Percentiles rank a stretch among this genome's conserved stretches.
Evolutionary conservation across 2,329 filamentous ascomycete species (phyloP).

Genomic region (Colletotrichum horii): DNA sequence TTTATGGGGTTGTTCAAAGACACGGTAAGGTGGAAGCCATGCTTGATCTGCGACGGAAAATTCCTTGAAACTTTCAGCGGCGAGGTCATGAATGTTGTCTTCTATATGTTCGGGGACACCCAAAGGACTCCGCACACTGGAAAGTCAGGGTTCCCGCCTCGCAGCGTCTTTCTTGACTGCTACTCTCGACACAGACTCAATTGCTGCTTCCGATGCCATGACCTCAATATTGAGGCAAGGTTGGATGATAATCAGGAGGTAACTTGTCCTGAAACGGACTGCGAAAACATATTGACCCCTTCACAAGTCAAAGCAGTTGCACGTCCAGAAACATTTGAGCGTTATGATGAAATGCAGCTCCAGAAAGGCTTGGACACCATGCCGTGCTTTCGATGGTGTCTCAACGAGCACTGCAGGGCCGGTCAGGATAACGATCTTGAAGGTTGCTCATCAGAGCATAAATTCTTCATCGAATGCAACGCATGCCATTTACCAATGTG

Average conservation of each 20-base stretch:
- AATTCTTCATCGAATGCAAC: slow-evolving; percentile 25
- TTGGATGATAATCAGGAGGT: background rate
- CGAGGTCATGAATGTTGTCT: background rate
- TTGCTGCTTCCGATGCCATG: background rate
- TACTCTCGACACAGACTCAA: background rate
- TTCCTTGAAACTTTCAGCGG: slow-evolving; percentile 2
- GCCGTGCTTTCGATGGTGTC: slow-evolving; percentile 29
- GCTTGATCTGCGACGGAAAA: slow-evolving; percentile 18
- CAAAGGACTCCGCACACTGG: background rate
- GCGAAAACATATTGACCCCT: background rate
- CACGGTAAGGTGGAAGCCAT: background rate
- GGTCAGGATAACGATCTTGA: slow-evolving; percentile 26
- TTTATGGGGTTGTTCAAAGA: background rate
- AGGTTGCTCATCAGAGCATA: background rate
- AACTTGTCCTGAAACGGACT: background rate
- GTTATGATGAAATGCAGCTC: slow-evolving; percentile 20
- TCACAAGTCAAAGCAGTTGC: slow-evolving; percentile 15
- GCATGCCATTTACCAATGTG: slow-evolving; percentile 30
- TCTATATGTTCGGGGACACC: background rate
- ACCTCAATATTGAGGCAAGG: background rate
- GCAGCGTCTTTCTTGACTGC: background rate
- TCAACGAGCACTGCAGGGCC: slow-evolving; percentile 25
- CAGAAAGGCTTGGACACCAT: background rate
- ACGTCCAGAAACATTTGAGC: background rate
- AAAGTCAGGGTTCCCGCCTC: background rate